phyloP scores from a whole-genome alignment of 2,329 filamentous ascomycete genomes.

The Pseudogymnoascus sp. region DNA sequence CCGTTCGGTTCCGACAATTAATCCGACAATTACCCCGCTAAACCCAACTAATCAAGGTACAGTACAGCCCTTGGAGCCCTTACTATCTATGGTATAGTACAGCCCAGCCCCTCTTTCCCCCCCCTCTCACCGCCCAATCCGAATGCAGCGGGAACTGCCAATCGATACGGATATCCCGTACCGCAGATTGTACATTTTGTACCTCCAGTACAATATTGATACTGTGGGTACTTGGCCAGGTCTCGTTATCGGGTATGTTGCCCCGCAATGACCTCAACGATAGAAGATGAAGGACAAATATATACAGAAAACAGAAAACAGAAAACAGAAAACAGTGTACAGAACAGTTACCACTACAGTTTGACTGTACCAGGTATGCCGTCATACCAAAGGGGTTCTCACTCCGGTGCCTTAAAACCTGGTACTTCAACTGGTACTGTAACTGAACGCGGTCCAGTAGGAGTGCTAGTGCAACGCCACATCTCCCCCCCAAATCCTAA shows the following conservation, averaged over 20 bases:
- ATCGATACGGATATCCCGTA: background rate
- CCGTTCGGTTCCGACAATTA: too few relatives aligned
- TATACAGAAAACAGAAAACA: too few relatives aligned
- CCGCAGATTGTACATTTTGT: background rate
- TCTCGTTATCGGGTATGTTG: background rate
- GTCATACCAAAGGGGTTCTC: background rate
- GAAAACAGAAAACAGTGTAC: too few relatives aligned
- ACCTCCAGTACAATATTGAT: too few relatives aligned
- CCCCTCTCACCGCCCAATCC: background rate
- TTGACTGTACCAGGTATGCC: background rate
- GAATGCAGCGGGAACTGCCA: background rate
- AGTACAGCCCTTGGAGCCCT: background rate
- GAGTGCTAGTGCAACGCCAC: background rate
- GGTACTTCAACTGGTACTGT: background rate
- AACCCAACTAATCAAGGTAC: background rate
- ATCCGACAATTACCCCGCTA: too few relatives aligned
- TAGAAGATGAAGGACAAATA: background rate
- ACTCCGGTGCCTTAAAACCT: background rate
- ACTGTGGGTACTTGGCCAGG: background rate
- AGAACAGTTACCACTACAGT: background rate
- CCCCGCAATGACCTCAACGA: constrained; percentile 5
- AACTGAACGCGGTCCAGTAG: constrained; percentile 1
- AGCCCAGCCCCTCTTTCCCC: background rate
- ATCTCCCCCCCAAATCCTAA: background rate
- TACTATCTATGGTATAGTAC: background rate